phyloP scores from a whole-genome alignment of 768 basidiomycete genomes.

The Gelatoporia subvermispora region DNA sequence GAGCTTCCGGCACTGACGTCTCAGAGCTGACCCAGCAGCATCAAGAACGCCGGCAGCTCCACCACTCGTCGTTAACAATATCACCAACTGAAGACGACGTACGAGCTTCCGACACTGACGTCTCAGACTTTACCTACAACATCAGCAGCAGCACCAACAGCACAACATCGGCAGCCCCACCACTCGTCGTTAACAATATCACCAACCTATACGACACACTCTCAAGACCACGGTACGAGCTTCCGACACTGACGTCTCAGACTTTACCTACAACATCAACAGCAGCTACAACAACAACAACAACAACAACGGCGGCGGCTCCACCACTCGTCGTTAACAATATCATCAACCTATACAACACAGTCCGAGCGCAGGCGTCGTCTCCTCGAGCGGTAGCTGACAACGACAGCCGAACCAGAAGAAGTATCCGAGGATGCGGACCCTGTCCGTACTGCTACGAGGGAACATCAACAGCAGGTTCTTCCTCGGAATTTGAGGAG shows the following conservation, averaged over 20 bases:
- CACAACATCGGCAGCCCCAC: constrained; percentile 16
- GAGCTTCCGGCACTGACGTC: constrained; percentile 26
- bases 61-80: constrained; percentile 28
- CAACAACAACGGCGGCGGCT: constrained; percentile 15
- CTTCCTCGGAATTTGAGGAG: constrained; percentile 57
- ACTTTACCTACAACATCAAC: constrained; percentile 20
- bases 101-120: no score
- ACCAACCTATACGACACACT: constrained; percentile 61
- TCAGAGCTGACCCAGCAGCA: constrained; percentile 20
- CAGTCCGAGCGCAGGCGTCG: constrained; percentile 74
- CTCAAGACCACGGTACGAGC: no score
- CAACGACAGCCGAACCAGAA: constrained; percentile 33
- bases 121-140: no score
- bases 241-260: no score
- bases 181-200: constrained; percentile 34
- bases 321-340: constrained; percentile 23
- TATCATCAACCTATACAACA: constrained; percentile 58
- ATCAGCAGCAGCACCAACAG: constrained; percentile 16
- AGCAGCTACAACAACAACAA: constrained; percentile 14
- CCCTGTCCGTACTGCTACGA: constrained; percentile 41
- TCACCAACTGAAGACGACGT: no score
- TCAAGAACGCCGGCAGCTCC: constrained; percentile 15
- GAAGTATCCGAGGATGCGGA: constrained; percentile 29
- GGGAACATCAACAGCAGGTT: constrained; percentile 57
- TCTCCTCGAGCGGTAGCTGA: constrained; percentile 48